Percentiles rank a stretch among this genome's conserved stretches.
Conservation (phyloP, 345 rosid species). For the Anacardium occidentale region DNA sequence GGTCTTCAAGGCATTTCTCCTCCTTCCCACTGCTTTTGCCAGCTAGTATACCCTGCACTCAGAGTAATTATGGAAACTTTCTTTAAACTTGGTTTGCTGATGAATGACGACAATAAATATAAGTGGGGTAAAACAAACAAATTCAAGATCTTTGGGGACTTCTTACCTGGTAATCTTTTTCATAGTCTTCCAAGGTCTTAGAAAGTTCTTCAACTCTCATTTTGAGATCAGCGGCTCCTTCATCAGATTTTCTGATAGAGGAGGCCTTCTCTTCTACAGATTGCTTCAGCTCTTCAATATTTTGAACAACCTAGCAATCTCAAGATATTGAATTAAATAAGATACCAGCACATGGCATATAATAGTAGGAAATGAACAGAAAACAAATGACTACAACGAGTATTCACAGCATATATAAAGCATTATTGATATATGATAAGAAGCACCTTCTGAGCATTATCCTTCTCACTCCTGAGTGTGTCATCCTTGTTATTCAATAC, state of each 20-base stretch:
- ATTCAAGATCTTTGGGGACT: constrained; percentile 1
- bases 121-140: constrained; percentile 2
- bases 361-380: constrained; percentile 5
- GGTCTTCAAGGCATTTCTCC: constrained; percentile 98
- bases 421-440: constrained; percentile 10
- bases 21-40: constrained; percentile 93
- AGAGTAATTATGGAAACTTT: constrained; percentile 21
- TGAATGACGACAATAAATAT: not conserved
- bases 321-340: constrained; percentile 22
- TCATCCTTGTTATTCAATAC: constrained; percentile 75
- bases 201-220: constrained; percentile 67
- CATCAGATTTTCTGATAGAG: constrained; percentile 76
- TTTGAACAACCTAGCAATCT: constrained; percentile 52
- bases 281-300: constrained; percentile 76
- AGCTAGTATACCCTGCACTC: constrained; percentile 76
- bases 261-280: constrained; percentile 67
- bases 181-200: constrained; percentile 63
- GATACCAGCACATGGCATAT: constrained; percentile 2
- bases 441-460: constrained; percentile 72
- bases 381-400: not conserved
- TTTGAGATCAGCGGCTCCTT: constrained; percentile 77
- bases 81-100: constrained; percentile 13
- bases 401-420: not conserved
- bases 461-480: constrained; percentile 63
- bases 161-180: constrained; percentile 86